phyloP scores from a whole-genome alignment of 352 stramenopile species.

The Globisporangium mamillatum region DNA sequence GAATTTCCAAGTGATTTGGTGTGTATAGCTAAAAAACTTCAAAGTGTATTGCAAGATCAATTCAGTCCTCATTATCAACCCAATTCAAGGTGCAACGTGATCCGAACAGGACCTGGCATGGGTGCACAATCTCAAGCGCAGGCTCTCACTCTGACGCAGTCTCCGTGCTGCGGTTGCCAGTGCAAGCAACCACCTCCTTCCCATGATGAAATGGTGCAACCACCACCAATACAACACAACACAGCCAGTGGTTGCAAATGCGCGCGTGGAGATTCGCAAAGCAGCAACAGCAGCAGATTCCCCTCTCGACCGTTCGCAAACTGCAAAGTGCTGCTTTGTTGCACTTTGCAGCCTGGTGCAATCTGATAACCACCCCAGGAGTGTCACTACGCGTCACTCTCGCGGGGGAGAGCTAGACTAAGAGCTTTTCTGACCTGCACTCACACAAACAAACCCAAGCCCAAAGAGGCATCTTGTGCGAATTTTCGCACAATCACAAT shows the following conservation, averaged over 20 bases:
- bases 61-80: not conserved
- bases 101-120: not conserved
- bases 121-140: not conserved
- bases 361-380: not conserved
- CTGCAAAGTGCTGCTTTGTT: not conserved
- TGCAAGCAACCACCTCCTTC: not conserved
- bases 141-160: too few relatives aligned
- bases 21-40: not conserved
- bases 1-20: not conserved
- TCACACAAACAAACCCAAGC: not conserved
- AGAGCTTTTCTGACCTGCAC: constrained; percentile 9
- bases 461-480: not conserved
- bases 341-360: not conserved
- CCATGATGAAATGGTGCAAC: not conserved
- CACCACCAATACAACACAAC: not conserved
- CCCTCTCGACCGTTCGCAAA: not conserved
- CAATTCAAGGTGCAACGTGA: not conserved
- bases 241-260: not conserved
- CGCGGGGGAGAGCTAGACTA: not conserved
- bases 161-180: too few relatives aligned
- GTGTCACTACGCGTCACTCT: constrained; percentile 1
- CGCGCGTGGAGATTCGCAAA: not conserved
- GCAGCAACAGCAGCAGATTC: not conserved
- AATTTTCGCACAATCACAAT: not conserved
- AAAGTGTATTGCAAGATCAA: too few relatives aligned